A percentile compares a stretch with the other conserved stretches of the same genome.
phyloP scores from a whole-genome alignment of 176 grass and related monocot species.

The Aegilops tauschii region DNA sequence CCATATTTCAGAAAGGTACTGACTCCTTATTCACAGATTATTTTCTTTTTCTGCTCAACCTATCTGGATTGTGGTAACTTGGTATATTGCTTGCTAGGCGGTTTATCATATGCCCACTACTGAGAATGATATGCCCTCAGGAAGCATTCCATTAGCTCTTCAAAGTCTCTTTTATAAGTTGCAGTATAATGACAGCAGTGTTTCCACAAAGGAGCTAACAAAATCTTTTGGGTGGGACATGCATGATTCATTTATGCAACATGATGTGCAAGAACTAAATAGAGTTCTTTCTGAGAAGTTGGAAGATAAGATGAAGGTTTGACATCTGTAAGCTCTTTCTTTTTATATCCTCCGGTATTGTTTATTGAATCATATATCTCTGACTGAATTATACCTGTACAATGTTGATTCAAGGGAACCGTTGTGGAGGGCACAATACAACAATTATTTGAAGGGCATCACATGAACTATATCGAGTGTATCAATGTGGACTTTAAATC shows the following conservation, averaged over 20 bases:
- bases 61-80: constrained; percentile 18
- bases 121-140: constrained; percentile 94
- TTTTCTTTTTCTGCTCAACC: constrained; percentile 11
- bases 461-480: constrained; percentile 99
- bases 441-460: constrained; percentile 98
- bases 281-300: constrained; percentile 98
- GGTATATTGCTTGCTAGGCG: constrained; percentile 55
- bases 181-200: constrained; percentile 94
- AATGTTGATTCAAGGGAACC: constrained; percentile 81
- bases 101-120: constrained; percentile 99
- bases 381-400: constrained; percentile 55
- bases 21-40: not conserved
- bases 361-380: constrained; percentile 39
- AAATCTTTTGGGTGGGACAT: constrained; percentile 99
- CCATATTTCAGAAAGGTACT: constrained; percentile 98
- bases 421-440: constrained; percentile 98
- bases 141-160: constrained; percentile 94
- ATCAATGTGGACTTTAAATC: constrained; percentile 99
- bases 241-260: constrained; percentile 98
- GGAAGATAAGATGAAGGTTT: constrained; percentile 99
- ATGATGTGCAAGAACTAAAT: constrained; percentile 99
- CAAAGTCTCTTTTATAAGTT: constrained; percentile 99
- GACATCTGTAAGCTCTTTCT: constrained; percentile 70
- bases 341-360: constrained; percentile 32
- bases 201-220: constrained; percentile 95